Evolutionary conservation across 768 basidiomycete genomes (phyloP), one percentile per base, ranked within the genome.

Genomic region (Grammothele lineata): DNA sequence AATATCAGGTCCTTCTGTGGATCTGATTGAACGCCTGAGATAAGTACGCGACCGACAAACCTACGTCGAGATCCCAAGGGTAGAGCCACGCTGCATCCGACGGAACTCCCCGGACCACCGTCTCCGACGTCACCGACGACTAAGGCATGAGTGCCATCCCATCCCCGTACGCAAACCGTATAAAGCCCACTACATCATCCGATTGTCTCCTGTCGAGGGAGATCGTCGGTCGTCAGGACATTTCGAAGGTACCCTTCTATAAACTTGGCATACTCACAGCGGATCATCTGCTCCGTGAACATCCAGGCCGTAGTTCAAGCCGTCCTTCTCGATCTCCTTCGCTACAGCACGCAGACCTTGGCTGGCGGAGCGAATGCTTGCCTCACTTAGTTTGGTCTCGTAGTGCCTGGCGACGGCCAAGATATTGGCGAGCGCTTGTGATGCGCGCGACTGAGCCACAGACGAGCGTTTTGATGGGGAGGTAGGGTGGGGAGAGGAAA

Each of bases 261-360:
- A 35, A 17, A 19, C 5, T 30, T 32, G 33, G 10, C 7, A 37
- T 21, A 73, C 81, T 66, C 64, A 83, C 77, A 67, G 65, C 44
- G 74, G 73, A 39, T 74, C 67, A 37, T 72, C 72, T 9, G 57
- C 37, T 42, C 19, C 59, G 7, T 62, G 55, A 40, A 57, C 36
- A 19, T 65, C 62, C 5, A 53, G 70, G 56, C 62, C 60, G 9
- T 64, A 69, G 35, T 76, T 71, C 42, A 85, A 57, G 0, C 85
- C 85, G 53, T 84, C 74, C 45, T 67, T 68, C 48, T 86, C 85
- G 19, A 87, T 76, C 32, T 83, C 77, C 49, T 68, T 65, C 25
- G 76, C 71, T n/a, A 87, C 72, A 6, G 73, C 59, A n/a, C 70
- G 71, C 66, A 87, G 68, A 1, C 80, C 79, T 33, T 72, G 68